Evolutionary conservation across 108 stramenopile genomes (phyloP), one percentile per base, ranked within the genome.

Genomic region (Nitzschia putrida): DNA sequence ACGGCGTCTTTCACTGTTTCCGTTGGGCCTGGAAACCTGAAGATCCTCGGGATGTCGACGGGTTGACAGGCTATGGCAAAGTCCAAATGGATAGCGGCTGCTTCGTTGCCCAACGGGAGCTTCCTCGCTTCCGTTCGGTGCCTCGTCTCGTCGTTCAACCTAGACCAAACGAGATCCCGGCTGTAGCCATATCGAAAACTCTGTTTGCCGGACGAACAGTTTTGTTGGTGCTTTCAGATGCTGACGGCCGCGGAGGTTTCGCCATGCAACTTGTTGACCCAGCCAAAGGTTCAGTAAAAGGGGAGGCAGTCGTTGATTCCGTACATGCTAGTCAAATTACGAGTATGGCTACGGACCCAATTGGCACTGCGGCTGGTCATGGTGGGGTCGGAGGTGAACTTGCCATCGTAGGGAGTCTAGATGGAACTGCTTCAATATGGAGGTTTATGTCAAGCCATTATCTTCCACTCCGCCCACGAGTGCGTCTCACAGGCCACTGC

Each of bases 11-110:
- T 68, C 91, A 95, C 74, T 92, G 83, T 56, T 95, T 95, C 60
- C 84, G 94, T 47, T 92, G 94, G 94, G 87, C 88, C 11, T 95
- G 94, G 94, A 84, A 87, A 51, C 70, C 90, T 34, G 93, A 90
- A 47, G 87, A 73, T 16, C 39, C 59, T 42, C 29, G 38, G 5
- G 77, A 84, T 23, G 73, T 69, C 37, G 64, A 77, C 73, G 29
- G 60, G 45, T 26, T 57, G 65, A 12, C 66, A 71, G 55, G 67
- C 25, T n/a, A 26, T 0, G 47, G 43, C 6, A 71, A 7, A 60
- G 47, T 67, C 21, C 74, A 76, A 14, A 63, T 70, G 21, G 94
- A 95, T 52, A 79, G 74, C 60, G 94, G 94, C 12, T 92, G 89
- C 59, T 95, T 95, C 63, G 79, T 95, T 45, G 91, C 94, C 9